A percentile compares a stretch with the other conserved stretches of the same genome.
phyloP scores from a whole-genome alignment of 2,329 filamentous ascomycete species.

The Penicillium sp. region DNA sequence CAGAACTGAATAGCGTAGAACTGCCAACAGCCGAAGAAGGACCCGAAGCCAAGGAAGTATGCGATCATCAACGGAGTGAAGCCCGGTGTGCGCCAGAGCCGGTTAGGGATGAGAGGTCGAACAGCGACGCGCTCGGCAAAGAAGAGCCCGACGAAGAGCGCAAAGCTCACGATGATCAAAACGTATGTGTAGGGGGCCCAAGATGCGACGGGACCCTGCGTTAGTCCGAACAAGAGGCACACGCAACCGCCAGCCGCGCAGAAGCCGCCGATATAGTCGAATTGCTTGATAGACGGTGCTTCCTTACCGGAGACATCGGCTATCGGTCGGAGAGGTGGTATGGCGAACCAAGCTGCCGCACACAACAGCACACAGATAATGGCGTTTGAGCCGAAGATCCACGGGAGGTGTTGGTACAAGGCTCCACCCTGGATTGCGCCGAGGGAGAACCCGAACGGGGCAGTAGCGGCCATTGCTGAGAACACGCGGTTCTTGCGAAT shows the following conservation, averaged over 20 bases:
- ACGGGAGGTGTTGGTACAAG: conserved; percentile 38
- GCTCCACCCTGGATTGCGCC: conserved; percentile 47
- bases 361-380: conserved; percentile 40
- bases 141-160: conserved; percentile 48
- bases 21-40: conserved; percentile 45
- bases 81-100: conserved; percentile 45
- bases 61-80: conserved; percentile 45
- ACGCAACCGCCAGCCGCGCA: conserved; percentile 52
- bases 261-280: conserved; percentile 43
- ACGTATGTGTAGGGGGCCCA: conserved; percentile 52
- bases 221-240: conserved; percentile 58
- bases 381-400: conserved; percentile 47
- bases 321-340: conserved; percentile 38
- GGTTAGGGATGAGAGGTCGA: conserved; percentile 47
- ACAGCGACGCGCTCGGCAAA: conserved; percentile 45
- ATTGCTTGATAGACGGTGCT: conserved; percentile 31
- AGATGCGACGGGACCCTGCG: conserved; percentile 50
- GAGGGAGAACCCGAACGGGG: conserved; percentile 46
- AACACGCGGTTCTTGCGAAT: conserved; percentile 50
- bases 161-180: conserved; percentile 48
- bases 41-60: conserved; percentile 46
- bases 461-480: conserved; percentile 48
- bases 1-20: conserved; percentile 44
- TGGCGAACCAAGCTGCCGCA: conserved; percentile 40
- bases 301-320: conserved; percentile 30